Conservation (phyloP, 768 basidiomycete genomes). For the Coprinellus aureogranulatus region DNA sequence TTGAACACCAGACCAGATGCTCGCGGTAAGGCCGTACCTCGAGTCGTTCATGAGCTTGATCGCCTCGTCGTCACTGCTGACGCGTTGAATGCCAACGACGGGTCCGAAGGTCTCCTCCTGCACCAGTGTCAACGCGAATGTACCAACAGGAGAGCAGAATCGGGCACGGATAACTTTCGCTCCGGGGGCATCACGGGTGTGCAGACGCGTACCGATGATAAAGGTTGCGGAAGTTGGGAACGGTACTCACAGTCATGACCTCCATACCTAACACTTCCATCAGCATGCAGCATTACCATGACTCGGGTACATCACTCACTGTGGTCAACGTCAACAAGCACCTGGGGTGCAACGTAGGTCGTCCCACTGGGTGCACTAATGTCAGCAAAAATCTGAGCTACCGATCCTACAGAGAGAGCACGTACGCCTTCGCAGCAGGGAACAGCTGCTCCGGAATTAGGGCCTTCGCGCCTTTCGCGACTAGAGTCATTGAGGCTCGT, state of each 20-base stretch:
- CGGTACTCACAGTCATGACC: constrained; percentile 80
- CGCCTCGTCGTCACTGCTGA: constrained; percentile 84
- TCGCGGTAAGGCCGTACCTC: constrained; percentile 89
- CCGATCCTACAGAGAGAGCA: constrained; percentile 3
- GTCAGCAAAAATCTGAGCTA: constrained; percentile 2
- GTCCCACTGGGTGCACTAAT: constrained; percentile 52
- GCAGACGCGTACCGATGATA: too few species aligned
- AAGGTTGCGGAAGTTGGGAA: background rate
- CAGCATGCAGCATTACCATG: background rate
- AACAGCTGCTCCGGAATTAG: constrained; percentile 70
- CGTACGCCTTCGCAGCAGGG: constrained; percentile 65
- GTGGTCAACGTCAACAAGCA: constrained; percentile 86
- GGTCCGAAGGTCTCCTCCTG: constrained; percentile 93
- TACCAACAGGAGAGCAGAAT: too few species aligned
- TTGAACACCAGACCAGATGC: constrained; percentile 84
- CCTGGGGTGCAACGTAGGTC: constrained; percentile 87
- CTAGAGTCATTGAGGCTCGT: too few species aligned
- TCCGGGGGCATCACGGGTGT: too few species aligned
- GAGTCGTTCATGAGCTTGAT: constrained; percentile 94
- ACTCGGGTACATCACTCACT: constrained; percentile 44
- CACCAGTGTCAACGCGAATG: too few species aligned
- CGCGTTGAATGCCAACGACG: constrained; percentile 89
- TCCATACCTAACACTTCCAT: constrained; percentile 69
- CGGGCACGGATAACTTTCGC: too few species aligned
- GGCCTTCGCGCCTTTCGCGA: constrained; percentile 74